Evolutionary conservation across 495 filamentous ascomycete species (phyloP).

Genomic region (Podospora comata): DNA sequence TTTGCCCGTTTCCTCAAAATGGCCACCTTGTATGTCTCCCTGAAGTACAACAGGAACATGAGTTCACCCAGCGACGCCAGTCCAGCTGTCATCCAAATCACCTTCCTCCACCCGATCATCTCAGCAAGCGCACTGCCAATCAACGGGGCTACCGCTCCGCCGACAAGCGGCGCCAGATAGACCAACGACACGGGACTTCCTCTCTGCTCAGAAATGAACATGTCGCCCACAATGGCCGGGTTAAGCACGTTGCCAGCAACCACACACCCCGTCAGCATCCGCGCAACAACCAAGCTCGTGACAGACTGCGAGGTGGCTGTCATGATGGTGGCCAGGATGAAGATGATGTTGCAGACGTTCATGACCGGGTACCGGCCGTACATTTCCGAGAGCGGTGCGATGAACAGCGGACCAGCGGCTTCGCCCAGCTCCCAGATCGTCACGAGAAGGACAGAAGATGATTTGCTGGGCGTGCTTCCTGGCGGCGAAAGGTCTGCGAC

Average conservation of each 20-base stretch:
- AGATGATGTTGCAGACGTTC: slow-evolving; percentile 50
- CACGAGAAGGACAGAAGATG: slow-evolving; percentile 52
- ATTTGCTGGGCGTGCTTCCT: slow-evolving; percentile 35
- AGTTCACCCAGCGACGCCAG: slow-evolving; percentile 47
- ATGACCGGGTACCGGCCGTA: slow-evolving; percentile 54
- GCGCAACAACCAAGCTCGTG: slow-evolving; percentile 43
- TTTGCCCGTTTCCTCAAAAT: slow-evolving; percentile 48
- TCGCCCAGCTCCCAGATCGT: slow-evolving; percentile 59
- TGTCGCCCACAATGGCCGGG: slow-evolving; percentile 58
- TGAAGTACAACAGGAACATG: slow-evolving; percentile 45
- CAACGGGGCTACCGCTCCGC: slow-evolving; percentile 57
- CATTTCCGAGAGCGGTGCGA: slow-evolving; percentile 57
- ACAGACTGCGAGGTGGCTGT: slow-evolving; percentile 47
- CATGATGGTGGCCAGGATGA: slow-evolving; percentile 46
- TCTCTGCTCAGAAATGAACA: slow-evolving; percentile 49
- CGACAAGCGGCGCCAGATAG: slow-evolving; percentile 47
- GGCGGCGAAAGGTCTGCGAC: slow-evolving; percentile 44
- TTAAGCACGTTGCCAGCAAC: slow-evolving; percentile 55
- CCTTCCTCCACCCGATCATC: slow-evolving; percentile 55
- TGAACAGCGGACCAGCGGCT: slow-evolving; percentile 56
- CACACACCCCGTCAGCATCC: slow-evolving; percentile 50
- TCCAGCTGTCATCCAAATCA: slow-evolving; percentile 51
- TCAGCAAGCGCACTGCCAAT: slow-evolving; percentile 60
- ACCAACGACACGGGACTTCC: slow-evolving; percentile 52
- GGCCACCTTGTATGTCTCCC: slow-evolving; percentile 49